Evolutionary conservation across 345 rosid genomes (phyloP).

Genomic region (Bruguiera gymnorhiza): DNA sequence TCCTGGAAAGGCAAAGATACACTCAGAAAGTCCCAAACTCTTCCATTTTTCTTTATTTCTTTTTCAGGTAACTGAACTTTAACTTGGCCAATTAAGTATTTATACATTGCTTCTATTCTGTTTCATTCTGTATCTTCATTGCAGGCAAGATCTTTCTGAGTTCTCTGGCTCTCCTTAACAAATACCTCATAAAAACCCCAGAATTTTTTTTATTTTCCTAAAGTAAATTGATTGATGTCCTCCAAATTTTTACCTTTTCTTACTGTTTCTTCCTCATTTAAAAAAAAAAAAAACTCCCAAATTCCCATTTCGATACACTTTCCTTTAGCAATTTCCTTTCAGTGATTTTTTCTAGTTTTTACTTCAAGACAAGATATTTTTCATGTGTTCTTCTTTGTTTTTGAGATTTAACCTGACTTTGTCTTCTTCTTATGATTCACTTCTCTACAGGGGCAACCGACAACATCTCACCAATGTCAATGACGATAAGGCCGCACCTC

Average conservation of each 20-base stretch:
- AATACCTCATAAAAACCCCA: neutral
- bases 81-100: neutral
- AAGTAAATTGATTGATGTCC: neutral
- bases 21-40: neutral
- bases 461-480: slow-evolving; percentile 14
- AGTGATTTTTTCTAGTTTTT: neutral
- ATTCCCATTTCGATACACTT: neutral
- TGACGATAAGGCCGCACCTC: slow-evolving; percentile 13
- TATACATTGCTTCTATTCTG: neutral
- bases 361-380: neutral
- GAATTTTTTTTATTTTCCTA: neutral
- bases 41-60: neutral
- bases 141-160: neutral
- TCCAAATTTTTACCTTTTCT: neutral
- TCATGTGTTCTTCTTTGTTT: neutral
- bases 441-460: neutral
- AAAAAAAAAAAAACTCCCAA: neutral
- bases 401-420: neutral
- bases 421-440: neutral
- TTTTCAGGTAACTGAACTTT: slow-evolving; percentile 6
- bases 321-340: neutral
- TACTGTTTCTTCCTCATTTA: neutral
- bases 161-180: neutral
- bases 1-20: slow-evolving; percentile 3
- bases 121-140: neutral